Conservation (phyloP, 176 grass and related monocot species). For the Elymus sibiricus region DNA sequence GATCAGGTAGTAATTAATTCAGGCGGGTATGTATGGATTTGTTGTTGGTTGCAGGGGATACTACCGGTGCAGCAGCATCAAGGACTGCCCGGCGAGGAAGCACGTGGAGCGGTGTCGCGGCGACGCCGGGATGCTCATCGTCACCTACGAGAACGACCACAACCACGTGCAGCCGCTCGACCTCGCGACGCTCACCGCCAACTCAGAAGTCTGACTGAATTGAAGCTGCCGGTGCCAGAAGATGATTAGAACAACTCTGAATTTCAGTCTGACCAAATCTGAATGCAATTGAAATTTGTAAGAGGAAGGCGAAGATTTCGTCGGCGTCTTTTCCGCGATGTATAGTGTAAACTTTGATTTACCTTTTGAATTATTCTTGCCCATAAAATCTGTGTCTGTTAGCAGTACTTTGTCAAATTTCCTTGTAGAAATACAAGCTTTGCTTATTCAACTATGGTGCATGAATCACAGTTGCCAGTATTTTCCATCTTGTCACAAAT, state of each 20-base stretch:
- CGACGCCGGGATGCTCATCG: conserved; percentile 60
- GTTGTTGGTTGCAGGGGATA: conserved; percentile 49
- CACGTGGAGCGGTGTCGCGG: conserved; percentile 73
- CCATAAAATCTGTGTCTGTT: neutral
- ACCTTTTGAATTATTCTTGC: neutral
- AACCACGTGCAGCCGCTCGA: conserved; percentile 58
- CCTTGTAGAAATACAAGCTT: too few relatives aligned
- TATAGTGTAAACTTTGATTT: neutral
- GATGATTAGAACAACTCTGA: neutral
- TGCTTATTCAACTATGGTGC: neutral
- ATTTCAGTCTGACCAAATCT: neutral
- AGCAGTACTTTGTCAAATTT: neutral
- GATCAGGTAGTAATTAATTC: neutral
- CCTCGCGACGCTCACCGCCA: conserved; percentile 15
- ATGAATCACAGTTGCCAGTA: neutral
- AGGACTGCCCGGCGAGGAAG: conserved; percentile 81
- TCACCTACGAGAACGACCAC: conserved; percentile 83
- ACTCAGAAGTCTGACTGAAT: neutral
- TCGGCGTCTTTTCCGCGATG: neutral
- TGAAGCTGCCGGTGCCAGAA: neutral
- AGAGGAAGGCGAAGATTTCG: neutral
- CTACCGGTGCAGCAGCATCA: conserved; percentile 91
- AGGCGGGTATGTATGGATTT: neutral
- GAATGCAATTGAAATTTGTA: neutral
- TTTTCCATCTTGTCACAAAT: neutral